A percentile compares a stretch with the other conserved stretches of the same genome.
Conservation (phyloP, 148 eudicot species). For the Chenopodium quinoa region DNA sequence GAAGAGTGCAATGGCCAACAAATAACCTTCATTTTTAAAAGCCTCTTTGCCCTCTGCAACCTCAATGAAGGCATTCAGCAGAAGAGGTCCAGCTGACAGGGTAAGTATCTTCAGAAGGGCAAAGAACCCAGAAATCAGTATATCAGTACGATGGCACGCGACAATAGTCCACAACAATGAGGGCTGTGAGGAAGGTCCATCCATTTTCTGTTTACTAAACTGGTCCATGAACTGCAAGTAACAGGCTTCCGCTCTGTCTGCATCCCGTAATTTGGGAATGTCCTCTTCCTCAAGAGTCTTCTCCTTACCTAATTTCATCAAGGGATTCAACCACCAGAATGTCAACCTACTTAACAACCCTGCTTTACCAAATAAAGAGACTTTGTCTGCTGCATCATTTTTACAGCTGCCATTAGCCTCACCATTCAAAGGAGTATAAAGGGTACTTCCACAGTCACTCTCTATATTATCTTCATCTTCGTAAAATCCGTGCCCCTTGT, state of each 20-base stretch:
- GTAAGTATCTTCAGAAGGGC: constrained; percentile 72
- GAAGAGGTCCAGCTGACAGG: constrained; percentile 72
- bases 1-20: constrained; percentile 61
- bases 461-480: constrained; percentile 37
- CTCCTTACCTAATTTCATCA: constrained; percentile 75
- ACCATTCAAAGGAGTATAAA: constrained; percentile 51
- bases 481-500: constrained; percentile 32
- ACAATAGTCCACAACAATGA: constrained; percentile 63
- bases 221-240: constrained; percentile 47
- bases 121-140: constrained; percentile 71
- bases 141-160: constrained; percentile 65
- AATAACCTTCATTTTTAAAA: constrained; percentile 60
- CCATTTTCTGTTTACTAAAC: constrained; percentile 39
- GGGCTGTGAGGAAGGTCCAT: constrained; percentile 40
- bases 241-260: constrained; percentile 69
- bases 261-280: constrained; percentile 54
- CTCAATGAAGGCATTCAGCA: constrained; percentile 77
- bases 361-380: constrained; percentile 56
- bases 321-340: constrained; percentile 81
- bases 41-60: constrained; percentile 75
- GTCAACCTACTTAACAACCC: constrained; percentile 53
- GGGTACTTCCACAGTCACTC: constrained; percentile 19
- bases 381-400: constrained; percentile 26
- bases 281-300: constrained; percentile 70
- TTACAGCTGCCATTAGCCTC: constrained; percentile 30